Conservation (phyloP, 805 yeast species). For the Pichia manshurica region DNA sequence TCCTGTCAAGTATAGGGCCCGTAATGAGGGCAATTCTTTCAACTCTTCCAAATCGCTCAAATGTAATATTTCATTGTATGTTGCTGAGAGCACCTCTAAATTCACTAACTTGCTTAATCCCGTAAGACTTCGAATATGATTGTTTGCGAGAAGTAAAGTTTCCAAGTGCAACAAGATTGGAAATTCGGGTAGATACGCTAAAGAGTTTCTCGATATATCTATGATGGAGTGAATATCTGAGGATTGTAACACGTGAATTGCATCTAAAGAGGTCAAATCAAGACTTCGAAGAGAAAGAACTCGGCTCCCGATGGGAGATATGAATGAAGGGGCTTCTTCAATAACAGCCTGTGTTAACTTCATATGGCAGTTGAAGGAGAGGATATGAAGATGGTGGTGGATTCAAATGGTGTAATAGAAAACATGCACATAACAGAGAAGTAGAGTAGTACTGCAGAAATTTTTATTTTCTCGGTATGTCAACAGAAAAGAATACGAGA, state of each 20-base stretch:
- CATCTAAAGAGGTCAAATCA: constrained; percentile 38
- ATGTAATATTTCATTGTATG: constrained; percentile 44
- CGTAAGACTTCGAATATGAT: constrained; percentile 45
- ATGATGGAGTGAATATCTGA: constrained; percentile 45
- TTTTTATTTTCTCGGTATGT: too few relatives aligned
- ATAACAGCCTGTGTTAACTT: constrained; percentile 49
- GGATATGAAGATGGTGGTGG: background rate
- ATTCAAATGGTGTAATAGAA: too few relatives aligned
- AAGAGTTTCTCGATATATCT: constrained; percentile 72
- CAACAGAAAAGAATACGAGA: too few relatives aligned
- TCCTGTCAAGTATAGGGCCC: constrained; percentile 46
- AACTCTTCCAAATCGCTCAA: constrained; percentile 39
- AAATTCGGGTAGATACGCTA: constrained; percentile 47
- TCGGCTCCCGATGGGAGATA: constrained; percentile 41
- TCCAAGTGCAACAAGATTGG: constrained; percentile 40
- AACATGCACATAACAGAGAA: background rate
- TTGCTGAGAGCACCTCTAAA: constrained; percentile 46
- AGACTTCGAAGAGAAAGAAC: constrained; percentile 37
- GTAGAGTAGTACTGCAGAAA: too few relatives aligned
- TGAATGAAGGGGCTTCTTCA: constrained; percentile 44
- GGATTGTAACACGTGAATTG: constrained; percentile 31
- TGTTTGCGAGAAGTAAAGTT: constrained; percentile 57
- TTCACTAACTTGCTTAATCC: constrained; percentile 33
- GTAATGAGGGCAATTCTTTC: constrained; percentile 36
- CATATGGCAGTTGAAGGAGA: constrained; percentile 32